Evolutionary conservation across 169 alveolate species (phyloP).

Genomic region (Plasmodium cynomolgi): DNA sequence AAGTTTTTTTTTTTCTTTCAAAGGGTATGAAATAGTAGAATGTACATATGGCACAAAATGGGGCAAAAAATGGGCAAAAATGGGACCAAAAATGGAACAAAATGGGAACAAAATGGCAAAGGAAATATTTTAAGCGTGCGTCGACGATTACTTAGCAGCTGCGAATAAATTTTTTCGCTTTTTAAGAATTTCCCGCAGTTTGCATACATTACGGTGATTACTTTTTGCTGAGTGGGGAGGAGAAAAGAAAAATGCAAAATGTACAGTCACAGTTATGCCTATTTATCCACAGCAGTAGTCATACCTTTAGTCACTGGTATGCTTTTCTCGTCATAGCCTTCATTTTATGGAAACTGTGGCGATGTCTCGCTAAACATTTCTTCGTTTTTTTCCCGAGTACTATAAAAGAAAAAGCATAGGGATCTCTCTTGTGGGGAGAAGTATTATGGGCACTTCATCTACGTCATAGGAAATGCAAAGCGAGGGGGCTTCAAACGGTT

Average conservation of each 20-base stretch:
- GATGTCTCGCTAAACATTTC: background rate
- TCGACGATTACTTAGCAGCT: background rate
- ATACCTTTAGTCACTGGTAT: background rate
- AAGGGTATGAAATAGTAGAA: background rate
- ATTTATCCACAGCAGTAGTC: background rate
- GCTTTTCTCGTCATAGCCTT: background rate
- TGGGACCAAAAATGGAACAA: background rate
- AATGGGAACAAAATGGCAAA: background rate
- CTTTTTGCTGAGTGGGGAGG: background rate
- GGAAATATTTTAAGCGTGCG: background rate
- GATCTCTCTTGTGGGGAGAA: background rate
- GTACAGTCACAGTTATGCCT: background rate
- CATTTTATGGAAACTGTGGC: background rate
- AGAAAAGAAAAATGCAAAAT: background rate
- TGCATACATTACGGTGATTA: background rate
- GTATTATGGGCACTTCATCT: background rate
- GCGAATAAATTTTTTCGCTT: background rate
- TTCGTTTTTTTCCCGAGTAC: background rate
- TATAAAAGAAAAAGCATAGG: background rate
- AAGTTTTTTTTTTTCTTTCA: constrained; percentile 6
- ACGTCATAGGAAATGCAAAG: background rate
- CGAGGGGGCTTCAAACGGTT: background rate
- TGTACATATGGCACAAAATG: background rate
- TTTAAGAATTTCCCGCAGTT: background rate
- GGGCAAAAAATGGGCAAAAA: background rate